phyloP scores from a whole-genome alignment of 2,329 filamentous ascomycete species.

The Penicillium sp. region DNA sequence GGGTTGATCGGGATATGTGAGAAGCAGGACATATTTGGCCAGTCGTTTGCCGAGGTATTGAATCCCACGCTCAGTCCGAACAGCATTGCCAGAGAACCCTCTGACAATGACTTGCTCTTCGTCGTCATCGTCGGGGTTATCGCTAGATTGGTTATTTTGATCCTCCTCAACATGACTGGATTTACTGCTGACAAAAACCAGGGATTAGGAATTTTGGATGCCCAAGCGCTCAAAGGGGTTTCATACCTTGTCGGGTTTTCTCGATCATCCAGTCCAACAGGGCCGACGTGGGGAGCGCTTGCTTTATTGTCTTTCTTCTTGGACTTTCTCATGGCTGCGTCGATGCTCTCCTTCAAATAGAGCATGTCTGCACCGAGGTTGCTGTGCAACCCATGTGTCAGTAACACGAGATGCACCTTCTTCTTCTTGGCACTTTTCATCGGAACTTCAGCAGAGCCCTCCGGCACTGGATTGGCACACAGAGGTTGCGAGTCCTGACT shows the following conservation, averaged over 20 bases:
- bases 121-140: constrained; percentile 45
- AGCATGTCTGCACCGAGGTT: constrained; percentile 96
- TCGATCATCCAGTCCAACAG: neutral
- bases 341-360: constrained; percentile 95
- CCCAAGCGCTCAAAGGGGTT: neutral
- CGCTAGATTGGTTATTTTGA: neutral
- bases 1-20: constrained; percentile 93
- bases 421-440: constrained; percentile 37
- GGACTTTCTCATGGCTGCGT: constrained; percentile 73
- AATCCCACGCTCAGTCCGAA: constrained; percentile 89
- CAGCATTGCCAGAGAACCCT: constrained; percentile 86
- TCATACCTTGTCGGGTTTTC: constrained; percentile 1
- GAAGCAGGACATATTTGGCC: constrained; percentile 82
- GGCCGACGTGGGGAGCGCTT: constrained; percentile 32
- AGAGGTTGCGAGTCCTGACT: constrained; percentile 21
- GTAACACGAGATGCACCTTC: constrained; percentile 78
- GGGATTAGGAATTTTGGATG: neutral
- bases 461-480: constrained; percentile 10
- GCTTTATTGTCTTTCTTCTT: constrained; percentile 60
- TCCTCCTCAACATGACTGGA: neutral
- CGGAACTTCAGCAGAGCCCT: constrained; percentile 8
- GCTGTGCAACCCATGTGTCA: constrained; percentile 94
- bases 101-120: constrained; percentile 80
- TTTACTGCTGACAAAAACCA: neutral
- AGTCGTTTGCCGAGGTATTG: constrained; percentile 95